Base-by-base conservation (phyloP, 768 basidiomycete species). In the Leccinum longicurvipes region DNA sequence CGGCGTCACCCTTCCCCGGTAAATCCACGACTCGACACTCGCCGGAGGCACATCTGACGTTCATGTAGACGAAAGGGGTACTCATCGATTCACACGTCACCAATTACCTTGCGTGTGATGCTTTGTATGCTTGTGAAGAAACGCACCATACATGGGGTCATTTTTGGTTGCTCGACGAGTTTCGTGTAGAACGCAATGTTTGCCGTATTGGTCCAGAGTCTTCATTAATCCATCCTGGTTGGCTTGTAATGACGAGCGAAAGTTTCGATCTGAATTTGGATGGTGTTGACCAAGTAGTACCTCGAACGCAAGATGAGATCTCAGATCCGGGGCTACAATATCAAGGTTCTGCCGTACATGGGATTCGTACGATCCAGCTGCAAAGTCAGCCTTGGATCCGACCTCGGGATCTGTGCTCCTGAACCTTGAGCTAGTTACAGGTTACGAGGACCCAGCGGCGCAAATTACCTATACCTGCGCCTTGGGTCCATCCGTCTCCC, bases 41-140 rank as follows among this genome's bases (percentile, higher is more conserved):
- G 19, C 39, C 39, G 10, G 39, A 41, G 39, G 39, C 24, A 45
- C 24, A 23, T 24, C 44, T 41, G 19, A 41, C 39, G 23, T 53
- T 2, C 47, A 29, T 32, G 23, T 23, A 21, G 23, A 44, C 42
- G 23, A 34, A 46, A 49, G n/a, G 36, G 28, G 29, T 14, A 19
- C 6, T 27, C 51, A 34, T 51, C 14, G 47, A 27, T 56, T 67
- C 60, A 39, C 57, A 67, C 46, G 62, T 57, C 65, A 51, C 23
- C 52, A 6, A 21, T 41, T n/a, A 10, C 39, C 21, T 34, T 51
- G 56, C 45, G 36, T 57, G 52, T 52, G 56, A 50, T 42, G 25
- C 21, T 28, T 54, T 41, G 34, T 25, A 47, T 59, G 44, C 56
- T 19, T 49, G 23, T 41, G 44, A 29, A 54, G 54, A 59, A 53